Percentiles rank a stretch among this genome's conserved stretches.
Conservation (phyloP, 176 grass and related monocot species). For the Leersia perrieri region DNA sequence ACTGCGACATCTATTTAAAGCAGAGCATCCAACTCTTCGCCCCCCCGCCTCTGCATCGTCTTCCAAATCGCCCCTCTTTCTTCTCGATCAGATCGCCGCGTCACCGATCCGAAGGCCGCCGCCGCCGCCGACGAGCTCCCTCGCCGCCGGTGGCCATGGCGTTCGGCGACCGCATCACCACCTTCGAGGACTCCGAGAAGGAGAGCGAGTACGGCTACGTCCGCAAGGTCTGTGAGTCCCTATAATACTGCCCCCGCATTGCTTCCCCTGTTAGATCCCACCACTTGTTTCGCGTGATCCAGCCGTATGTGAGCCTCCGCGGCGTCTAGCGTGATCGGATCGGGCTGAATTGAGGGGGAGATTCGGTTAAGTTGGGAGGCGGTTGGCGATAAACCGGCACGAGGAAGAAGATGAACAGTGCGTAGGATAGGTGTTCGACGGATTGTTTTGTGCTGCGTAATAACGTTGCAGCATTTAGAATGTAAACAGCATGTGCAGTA, state of each 20-base stretch:
- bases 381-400: too few relatives aligned
- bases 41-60: constrained; percentile 19
- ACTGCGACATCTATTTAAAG: constrained; percentile 32
- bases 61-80: constrained; percentile 11
- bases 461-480: too few relatives aligned
- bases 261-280: constrained; percentile 21
- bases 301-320: too few relatives aligned
- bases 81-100: constrained; percentile 30
- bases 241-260: not conserved
- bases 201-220: constrained; percentile 96
- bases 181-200: constrained; percentile 93
- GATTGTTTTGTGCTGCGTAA: too few relatives aligned
- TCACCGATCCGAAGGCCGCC: constrained; percentile 26
- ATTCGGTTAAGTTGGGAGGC: not conserved
- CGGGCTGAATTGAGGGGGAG: constrained; percentile 18
- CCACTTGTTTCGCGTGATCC: constrained; percentile 30
- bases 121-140: not conserved
- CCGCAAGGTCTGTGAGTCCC: constrained; percentile 90
- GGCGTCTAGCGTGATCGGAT: not conserved
- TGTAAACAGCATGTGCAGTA: too few relatives aligned
- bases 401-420: too few relatives aligned
- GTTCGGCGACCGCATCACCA: constrained; percentile 71
- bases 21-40: constrained; percentile 4
- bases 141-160: constrained; percentile 47
- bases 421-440: too few relatives aligned